Evolutionary conservation across 305 asterid species (phyloP).

Genomic region (Ajuga reptans): DNA sequence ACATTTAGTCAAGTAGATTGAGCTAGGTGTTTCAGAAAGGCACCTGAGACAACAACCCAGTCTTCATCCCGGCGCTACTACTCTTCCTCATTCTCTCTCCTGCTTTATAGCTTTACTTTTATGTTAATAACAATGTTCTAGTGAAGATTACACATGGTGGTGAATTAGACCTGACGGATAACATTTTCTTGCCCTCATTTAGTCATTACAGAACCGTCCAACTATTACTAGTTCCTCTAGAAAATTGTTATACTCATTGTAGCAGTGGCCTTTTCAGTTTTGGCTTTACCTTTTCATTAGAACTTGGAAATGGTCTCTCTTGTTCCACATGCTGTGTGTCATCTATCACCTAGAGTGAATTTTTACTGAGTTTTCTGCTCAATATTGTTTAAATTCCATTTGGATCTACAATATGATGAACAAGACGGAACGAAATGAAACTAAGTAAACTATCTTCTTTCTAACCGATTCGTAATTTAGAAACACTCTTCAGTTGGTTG

Average conservation of each 20-base stretch:
- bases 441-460: background rate
- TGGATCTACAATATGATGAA: background rate
- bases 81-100: no score
- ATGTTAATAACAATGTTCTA: no score
- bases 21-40: no score
- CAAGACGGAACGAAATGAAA: background rate
- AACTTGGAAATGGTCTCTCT: background rate
- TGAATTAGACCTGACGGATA: background rate
- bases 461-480: background rate
- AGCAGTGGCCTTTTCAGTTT: background rate
- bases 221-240: background rate
- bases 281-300: background rate
- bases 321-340: background rate
- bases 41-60: no score
- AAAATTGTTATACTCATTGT: background rate
- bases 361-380: background rate
- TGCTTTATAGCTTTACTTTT: no score
- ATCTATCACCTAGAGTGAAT: background rate
- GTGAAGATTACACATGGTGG: background rate
- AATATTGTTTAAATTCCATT: background rate
- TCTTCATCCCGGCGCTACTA: no score
- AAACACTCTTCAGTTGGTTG: background rate
- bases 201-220: background rate
- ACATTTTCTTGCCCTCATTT: background rate
- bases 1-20: background rate